phyloP scores from a whole-genome alignment of 2,329 filamentous ascomycete genomes.

The Bimuria novae-zelandiae region DNA sequence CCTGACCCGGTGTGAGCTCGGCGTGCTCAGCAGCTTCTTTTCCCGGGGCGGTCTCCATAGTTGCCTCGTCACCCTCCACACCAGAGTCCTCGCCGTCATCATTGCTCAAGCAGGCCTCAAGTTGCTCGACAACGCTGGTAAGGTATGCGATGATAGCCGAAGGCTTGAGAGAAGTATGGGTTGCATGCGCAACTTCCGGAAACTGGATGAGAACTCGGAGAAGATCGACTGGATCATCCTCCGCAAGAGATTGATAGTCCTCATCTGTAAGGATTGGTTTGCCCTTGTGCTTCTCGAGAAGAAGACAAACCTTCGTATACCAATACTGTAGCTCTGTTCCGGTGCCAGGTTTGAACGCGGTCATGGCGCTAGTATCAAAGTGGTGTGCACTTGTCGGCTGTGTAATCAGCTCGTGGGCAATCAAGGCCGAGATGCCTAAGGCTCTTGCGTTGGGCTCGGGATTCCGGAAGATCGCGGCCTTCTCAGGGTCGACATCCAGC shows the following conservation, averaged over 20 bases:
- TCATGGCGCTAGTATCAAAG: conserved; percentile 30
- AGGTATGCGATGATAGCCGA: conserved; percentile 35
- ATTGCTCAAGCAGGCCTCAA: conserved; percentile 26
- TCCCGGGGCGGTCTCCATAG: neutral
- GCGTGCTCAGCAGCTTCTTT: conserved; percentile 1
- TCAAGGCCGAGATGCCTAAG: conserved; percentile 28
- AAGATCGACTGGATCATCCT: conserved; percentile 33
- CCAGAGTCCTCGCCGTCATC: conserved; percentile 19
- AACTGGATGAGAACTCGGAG: conserved; percentile 37
- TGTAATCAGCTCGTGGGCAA: conserved; percentile 35
- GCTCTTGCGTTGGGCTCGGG: conserved; percentile 15
- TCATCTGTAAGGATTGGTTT: conserved; percentile 22
- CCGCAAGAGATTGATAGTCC: conserved; percentile 27
- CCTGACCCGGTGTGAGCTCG: conserved; percentile 21
- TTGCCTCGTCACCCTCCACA: neutral
- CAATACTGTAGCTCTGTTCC: conserved; percentile 40
- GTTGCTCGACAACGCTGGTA: conserved; percentile 29
- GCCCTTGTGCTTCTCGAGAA: conserved; percentile 19
- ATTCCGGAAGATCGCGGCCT: conserved; percentile 21
- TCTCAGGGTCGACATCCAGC: conserved; percentile 25
- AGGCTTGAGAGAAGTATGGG: conserved; percentile 34
- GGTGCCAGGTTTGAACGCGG: conserved; percentile 35
- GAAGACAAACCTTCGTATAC: conserved; percentile 26
- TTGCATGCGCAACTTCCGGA: conserved; percentile 32
- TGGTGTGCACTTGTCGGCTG: conserved; percentile 27